Conservation (phyloP, 768 basidiomycete genomes). For the Psilocybe tampanensis region DNA sequence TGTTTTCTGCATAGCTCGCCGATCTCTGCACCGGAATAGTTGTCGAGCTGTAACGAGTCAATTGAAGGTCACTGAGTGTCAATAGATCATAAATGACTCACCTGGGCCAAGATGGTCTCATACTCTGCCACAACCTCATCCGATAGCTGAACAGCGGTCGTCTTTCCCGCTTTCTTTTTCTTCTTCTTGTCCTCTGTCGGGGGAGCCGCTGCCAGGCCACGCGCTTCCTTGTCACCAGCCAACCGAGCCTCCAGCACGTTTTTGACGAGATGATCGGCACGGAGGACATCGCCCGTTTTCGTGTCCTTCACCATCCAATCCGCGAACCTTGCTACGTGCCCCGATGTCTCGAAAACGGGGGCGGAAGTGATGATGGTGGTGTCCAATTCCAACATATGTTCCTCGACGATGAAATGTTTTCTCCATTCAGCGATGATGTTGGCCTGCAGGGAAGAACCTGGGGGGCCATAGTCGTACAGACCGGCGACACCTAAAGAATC, state of each 20-base stretch:
- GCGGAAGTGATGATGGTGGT: constrained; percentile 98
- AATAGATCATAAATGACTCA: constrained; percentile 37
- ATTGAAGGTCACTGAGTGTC: neutral
- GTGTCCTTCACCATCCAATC: constrained; percentile 99
- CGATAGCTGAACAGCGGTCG: constrained; percentile 65
- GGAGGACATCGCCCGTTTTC: constrained; percentile 94
- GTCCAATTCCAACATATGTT: constrained; percentile 98
- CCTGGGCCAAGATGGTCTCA: constrained; percentile 86
- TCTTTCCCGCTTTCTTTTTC: constrained; percentile 77
- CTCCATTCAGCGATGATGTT: constrained; percentile 98
- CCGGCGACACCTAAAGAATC: constrained; percentile 81
- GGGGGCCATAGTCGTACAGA: constrained; percentile 96
- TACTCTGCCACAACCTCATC: constrained; percentile 80
- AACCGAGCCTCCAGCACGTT: constrained; percentile 88
- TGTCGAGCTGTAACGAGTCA: constrained; percentile 69
- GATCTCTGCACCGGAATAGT: constrained; percentile 87
- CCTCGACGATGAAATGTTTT: constrained; percentile 97
- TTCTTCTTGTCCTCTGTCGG: constrained; percentile 71
- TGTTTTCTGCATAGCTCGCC: constrained; percentile 84
- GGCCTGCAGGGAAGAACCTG: constrained; percentile 93
- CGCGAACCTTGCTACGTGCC: constrained; percentile 96
- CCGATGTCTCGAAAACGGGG: constrained; percentile 93
- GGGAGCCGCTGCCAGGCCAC: constrained; percentile 68
- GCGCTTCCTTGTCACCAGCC: constrained; percentile 88
- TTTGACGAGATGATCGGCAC: constrained; percentile 96